These are phyloP conservation scores for Sugiyamaella mastotermitis DNA, from an alignment of 805 yeast genomes.

Conservation along the genomic window DNA sequence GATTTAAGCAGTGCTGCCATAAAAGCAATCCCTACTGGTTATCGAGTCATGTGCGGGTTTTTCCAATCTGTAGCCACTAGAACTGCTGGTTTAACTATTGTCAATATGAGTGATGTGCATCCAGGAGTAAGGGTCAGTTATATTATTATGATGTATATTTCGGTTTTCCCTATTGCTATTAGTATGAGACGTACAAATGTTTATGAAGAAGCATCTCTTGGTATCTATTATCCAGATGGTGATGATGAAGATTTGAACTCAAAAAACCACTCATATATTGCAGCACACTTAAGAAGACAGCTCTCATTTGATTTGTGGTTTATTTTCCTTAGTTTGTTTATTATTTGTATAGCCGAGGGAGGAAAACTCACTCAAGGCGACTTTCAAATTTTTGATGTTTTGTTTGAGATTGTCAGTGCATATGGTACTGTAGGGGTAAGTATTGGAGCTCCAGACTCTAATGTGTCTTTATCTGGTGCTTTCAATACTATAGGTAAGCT, in stretches of 20 bases:
- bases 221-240: slow-evolving; percentile 56
- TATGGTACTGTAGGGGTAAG: slow-evolving; percentile 96
- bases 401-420: slow-evolving; percentile 90
- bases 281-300: slow-evolving; percentile 85
- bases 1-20: slow-evolving; percentile 56
- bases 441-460: slow-evolving; percentile 65
- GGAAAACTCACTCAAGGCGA: slow-evolving; percentile 43
- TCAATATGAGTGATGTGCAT: slow-evolving; percentile 63
- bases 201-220: slow-evolving; percentile 93
- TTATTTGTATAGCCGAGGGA: slow-evolving; percentile 84
- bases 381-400: slow-evolving; percentile 62
- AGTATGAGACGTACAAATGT: slow-evolving; percentile 96
- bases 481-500: slow-evolving; percentile 72
- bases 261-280: slow-evolving; percentile 58
- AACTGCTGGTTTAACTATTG: slow-evolving; percentile 84
- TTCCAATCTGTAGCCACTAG: slow-evolving; percentile 90
- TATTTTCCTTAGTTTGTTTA: slow-evolving; percentile 74
- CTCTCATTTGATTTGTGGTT: slow-evolving; percentile 94
- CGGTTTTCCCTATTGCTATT: slow-evolving; percentile 93
- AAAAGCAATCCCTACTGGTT: slow-evolving; percentile 54
- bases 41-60: slow-evolving; percentile 71
- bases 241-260: slow-evolving; percentile 34
- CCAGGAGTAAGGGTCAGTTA: slow-evolving; percentile 93
- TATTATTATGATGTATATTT: slow-evolving; percentile 96
- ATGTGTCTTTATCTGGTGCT: slow-evolving; percentile 67